Evolutionary conservation across 2,329 filamentous ascomycete species (phyloP), one percentile per base, ranked within the genome.

Genomic region (Monosporascus sp.): DNA sequence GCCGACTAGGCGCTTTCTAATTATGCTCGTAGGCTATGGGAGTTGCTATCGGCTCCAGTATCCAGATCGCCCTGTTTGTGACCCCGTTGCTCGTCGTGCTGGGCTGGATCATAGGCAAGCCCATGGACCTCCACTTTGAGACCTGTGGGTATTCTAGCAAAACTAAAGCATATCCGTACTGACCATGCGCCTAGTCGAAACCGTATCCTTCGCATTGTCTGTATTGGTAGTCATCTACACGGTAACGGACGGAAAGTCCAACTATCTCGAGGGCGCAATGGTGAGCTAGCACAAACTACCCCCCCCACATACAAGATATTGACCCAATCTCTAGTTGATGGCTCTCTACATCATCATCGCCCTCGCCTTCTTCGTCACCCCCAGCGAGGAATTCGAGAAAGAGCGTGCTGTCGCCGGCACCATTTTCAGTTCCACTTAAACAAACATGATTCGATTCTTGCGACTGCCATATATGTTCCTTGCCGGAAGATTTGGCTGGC

Each of bases 231-330:
- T 90, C 36, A 89, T 82, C 52, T 91, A 84, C 70, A 88, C 81
- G 3, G 86, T 92, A 44, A 85, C 89, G 65, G 89, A 93, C 64
- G 89, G 89, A 63, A 89, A 88, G 70, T 89, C 85, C 15, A 94
- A 93, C 70, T 93, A 93, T 61, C 80, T 93, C 22, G 89, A 93
- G 68, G 89, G 89, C 45, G 86, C 86, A 47, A 88, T 93, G 82
- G 79, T 84, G 68, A 61, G 70, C 55, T 20, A 25, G 9, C 17
- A 14, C 20, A 34, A 24, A 22, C 3, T 3, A 34, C 27, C 20
- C 31, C n/a, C 25, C 47, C 1, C 20, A 31, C 25, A n/a, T 45
- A 5, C 34, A 11, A 1, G 2, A 15, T 47, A 41, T 62, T 67
- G 54, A 65, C 54, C 6, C 27, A 47, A 7, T 39, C 3, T 48